Conservation (phyloP, 139 green algal species). For the Microglena sp. region DNA sequence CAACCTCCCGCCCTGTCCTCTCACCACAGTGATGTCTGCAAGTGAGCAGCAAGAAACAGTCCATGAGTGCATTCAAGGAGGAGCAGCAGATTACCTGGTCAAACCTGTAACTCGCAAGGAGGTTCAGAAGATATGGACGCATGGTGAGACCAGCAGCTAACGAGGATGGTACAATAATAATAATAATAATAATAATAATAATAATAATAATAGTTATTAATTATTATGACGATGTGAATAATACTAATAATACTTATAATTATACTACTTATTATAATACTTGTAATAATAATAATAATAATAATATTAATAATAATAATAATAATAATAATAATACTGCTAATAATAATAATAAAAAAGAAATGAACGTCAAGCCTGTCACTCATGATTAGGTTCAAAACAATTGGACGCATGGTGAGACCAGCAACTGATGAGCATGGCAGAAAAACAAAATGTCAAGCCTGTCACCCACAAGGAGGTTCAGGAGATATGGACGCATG, state of each 20-base stretch:
- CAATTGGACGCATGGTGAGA: slow-evolving; percentile 69
- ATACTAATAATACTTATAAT: no score
- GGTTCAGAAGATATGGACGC: slow-evolving; percentile 80
- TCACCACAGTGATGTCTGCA: slow-evolving; percentile 89
- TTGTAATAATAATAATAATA: no score
- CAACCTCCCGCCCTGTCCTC: no score
- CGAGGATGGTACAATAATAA: no score
- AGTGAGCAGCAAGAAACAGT: slow-evolving; percentile 74
- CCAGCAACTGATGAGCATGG: slow-evolving; percentile 66
- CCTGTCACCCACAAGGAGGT: slow-evolving; percentile 85
- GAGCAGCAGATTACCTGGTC: slow-evolving; percentile 87
- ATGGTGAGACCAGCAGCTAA: no score
- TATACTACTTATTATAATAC: no score
- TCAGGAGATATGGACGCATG: slow-evolving; percentile 81
- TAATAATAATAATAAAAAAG: no score
- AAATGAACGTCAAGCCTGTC: slow-evolving; percentile 67
- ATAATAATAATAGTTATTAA: no score
- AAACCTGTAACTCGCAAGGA: slow-evolving; percentile 89
- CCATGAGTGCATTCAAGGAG: slow-evolving; percentile 63
- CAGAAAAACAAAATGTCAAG: slow-evolving; percentile 90
- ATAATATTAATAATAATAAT: no score
- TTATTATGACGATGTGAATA: no score
- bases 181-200: no score
- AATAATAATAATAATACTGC: no score
- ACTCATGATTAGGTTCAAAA: slow-evolving; percentile 79